Evolutionary conservation across 2,329 filamentous ascomycete genomes (phyloP).

Genomic region (Emmonsia crescens): DNA sequence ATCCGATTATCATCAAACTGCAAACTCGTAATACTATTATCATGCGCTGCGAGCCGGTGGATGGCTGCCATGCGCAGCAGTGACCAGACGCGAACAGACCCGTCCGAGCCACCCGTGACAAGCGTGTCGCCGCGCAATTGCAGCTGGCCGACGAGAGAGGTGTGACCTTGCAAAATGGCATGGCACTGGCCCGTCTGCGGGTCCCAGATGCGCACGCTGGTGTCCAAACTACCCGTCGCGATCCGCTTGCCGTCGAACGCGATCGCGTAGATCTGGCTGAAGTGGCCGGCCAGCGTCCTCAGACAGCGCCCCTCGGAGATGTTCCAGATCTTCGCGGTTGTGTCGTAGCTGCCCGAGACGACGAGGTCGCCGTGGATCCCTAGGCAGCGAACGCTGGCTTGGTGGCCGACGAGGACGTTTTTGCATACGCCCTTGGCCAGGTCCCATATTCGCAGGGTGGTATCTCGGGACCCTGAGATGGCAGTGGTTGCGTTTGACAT

Average conservation of each 20-base stretch:
- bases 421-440: constrained; percentile 87
- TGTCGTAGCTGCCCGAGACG: constrained; percentile 97
- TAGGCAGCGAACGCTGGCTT: constrained; percentile 95
- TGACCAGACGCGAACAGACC: constrained; percentile 93
- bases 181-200: constrained; percentile 75
- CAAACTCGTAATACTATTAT: constrained; percentile 94
- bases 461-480: constrained; percentile 92
- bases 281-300: constrained; percentile 82
- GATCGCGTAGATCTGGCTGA: constrained; percentile 97
- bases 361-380: constrained; percentile 95
- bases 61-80: constrained; percentile 82
- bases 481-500: constrained; percentile 93
- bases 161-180: constrained; percentile 91
- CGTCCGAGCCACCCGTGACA: constrained; percentile 92
- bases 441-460: constrained; percentile 91
- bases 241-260: constrained; percentile 91
- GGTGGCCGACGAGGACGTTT: constrained; percentile 94
- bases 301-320: constrained; percentile 91
- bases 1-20: constrained; percentile 95
- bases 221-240: constrained; percentile 91
- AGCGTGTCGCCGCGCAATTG: constrained; percentile 92
- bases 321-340: constrained; percentile 93
- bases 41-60: constrained; percentile 87
- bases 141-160: constrained; percentile 87
- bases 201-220: constrained; percentile 95